Evolutionary conservation across 2,329 filamentous ascomycete species (phyloP), one percentile per base, ranked within the genome.

Genomic region (Aspergillus chevalieri): DNA sequence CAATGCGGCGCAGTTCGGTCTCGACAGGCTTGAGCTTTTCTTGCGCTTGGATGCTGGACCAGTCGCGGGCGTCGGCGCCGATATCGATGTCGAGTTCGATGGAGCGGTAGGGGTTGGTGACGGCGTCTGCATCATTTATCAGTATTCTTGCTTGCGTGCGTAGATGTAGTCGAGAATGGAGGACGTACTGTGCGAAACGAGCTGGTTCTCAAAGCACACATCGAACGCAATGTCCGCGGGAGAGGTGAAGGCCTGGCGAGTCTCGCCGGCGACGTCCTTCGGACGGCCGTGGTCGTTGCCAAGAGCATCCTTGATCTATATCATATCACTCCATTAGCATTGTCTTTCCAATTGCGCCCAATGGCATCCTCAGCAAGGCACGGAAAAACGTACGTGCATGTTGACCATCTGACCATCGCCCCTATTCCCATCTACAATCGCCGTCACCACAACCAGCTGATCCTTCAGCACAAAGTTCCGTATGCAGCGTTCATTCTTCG

Each of bases 11-110:
- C 65, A 98, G 82, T 71, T 97, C 93, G 15, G 89, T 90, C 76
- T 98, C 93, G 62, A 96, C 83, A 44, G 93, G 93, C 81, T 95
- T 95, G 62, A 98, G 84, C 80, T 97, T 97, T 82, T 98, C 93
- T 56, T 85, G 87, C 50, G 89, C 89, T 75, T 96, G 90, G 68
- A 97, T 94, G 61, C 89, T 89, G 57, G 86, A 90, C 93, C 93
- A 98, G 76, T 98, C 93, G 73, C 95, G 95, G 57, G 93, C 93
- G 71, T 96, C 91, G 72, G 91, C 91, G 64, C 91, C 91, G 63
- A 96, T 95, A 71, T 96, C 91, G 68, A 96, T 87, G 72, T 95
- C 91, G 63, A 96, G 86, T 75, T 95, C 91, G 58, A 96, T 74
- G 69, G 86, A 81, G 58, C 90, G 87, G 65, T 70, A 75, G 46